These are phyloP conservation scores for Carex kokanica DNA, from an alignment of 176 grass and related monocot genomes.

Conservation along the genomic window DNA sequence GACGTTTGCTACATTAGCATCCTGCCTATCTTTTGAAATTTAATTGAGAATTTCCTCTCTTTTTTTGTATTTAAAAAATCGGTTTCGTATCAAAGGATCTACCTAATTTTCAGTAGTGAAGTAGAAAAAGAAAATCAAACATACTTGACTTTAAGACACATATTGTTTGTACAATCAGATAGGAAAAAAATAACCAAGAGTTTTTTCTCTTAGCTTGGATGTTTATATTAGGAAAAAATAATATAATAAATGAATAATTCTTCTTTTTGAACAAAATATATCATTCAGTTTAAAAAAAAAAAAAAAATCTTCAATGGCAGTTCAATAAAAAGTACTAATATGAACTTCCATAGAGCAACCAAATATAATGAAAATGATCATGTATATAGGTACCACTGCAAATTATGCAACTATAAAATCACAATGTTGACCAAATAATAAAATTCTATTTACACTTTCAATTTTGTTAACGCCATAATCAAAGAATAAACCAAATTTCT, in stretches of 20 bases:
- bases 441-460: constrained; percentile 3
- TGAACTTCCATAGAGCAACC: background rate
- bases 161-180: too few species aligned
- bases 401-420: background rate
- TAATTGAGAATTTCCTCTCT: background rate
- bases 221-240: too few species aligned
- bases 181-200: too few species aligned
- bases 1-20: background rate
- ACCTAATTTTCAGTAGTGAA: background rate
- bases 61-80: background rate
- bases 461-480: constrained; percentile 11
- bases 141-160: background rate
- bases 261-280: too few species aligned
- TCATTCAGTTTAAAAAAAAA: too few species aligned
- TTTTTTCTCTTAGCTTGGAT: too few species aligned
- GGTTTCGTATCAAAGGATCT: background rate
- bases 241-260: too few species aligned
- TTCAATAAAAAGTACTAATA: background rate
- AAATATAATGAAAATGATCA: background rate
- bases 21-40: too few species aligned
- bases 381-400: background rate
- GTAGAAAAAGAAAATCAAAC: background rate
- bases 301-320: too few species aligned
- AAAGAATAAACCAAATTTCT: constrained; percentile 17
- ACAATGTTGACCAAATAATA: constrained; percentile 9